Percentiles rank a stretch among this genome's conserved stretches.
These are phyloP conservation scores for Mortierella sp. DNA, from an alignment of 371 early-diverging fungal species.

Conservation along the genomic window DNA sequence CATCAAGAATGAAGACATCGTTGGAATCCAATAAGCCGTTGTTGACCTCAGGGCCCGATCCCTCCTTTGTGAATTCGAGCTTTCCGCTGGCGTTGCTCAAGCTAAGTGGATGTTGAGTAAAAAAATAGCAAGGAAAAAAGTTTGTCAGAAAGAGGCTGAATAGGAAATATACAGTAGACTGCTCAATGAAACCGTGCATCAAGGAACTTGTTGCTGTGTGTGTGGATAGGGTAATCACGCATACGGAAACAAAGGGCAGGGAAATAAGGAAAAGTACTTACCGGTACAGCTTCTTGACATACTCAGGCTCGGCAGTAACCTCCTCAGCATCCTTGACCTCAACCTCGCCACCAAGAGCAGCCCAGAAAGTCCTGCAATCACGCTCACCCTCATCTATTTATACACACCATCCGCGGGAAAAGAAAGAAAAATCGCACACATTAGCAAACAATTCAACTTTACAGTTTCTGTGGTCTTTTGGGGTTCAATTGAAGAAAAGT, in stretches of 20 bases:
- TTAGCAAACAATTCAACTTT: neutral
- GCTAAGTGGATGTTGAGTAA: neutral
- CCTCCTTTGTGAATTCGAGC: constrained; percentile 60
- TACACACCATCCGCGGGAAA: neutral
- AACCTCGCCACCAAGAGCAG: constrained; percentile 77
- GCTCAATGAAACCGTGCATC: constrained; percentile 11
- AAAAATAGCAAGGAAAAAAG: constrained; percentile 1
- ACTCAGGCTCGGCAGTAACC: constrained; percentile 52
- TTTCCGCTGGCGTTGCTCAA: constrained; percentile 60
- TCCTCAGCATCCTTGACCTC: constrained; percentile 66
- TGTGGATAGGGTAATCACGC: constrained; percentile 1
- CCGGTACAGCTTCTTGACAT: constrained; percentile 68
- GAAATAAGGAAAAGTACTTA: constrained; percentile 24
- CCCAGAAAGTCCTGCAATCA: constrained; percentile 75
- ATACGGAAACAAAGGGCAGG: neutral
- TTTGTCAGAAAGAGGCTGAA: constrained; percentile 9
- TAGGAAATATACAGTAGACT: neutral
- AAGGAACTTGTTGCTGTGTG: neutral
- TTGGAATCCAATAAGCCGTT: constrained; percentile 74
- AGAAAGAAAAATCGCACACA: neutral
- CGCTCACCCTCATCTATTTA: constrained; percentile 75
- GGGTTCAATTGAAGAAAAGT: neutral
- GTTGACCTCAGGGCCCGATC: constrained; percentile 76
- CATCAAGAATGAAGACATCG: constrained; percentile 86
- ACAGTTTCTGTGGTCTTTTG: constrained; percentile 5